Evolutionary conservation across 768 basidiomycete genomes (phyloP), one percentile per base, ranked within the genome.

Genomic region (Amanita brunnescens): DNA sequence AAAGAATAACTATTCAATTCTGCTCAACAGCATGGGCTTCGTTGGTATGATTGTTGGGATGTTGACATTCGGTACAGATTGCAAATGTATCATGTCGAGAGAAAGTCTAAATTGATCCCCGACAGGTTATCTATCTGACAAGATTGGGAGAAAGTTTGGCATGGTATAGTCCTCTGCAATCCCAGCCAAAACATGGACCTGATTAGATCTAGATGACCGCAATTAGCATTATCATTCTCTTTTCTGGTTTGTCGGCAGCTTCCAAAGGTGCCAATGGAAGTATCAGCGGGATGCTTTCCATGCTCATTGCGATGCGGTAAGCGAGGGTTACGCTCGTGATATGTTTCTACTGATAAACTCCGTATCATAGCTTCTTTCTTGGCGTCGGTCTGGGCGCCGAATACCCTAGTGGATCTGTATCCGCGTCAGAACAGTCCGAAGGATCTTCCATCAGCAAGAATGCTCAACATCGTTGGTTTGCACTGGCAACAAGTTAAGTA

Each of bases 341-440:
- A 39, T 6, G 4, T 12, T 16, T 29, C 20, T 12, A 35, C 30
- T 50, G 32, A 38, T 34, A 0, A 24, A 23, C 6, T 23, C 3
- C 39, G 13, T 21, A 5, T 3, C 49, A 39, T 32, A 90, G 90
- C 6, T 94, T 94, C 72, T 65, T 96, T 1, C 74, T 93, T 40
- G 94, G 94, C 33, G 85, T 94, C 49, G 92, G 92, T 20, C 76
- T 92, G 0, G 89, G 91, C 4, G 88, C 87, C 4, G 88, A 90
- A 64, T 94, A 94, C 57, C 93, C 93, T 6, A 90, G 89, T 55
- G 92, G 93, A 21, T 87, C 85, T 0, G 89, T 92, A 13, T 87
- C 91, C 4, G 86, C 85, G 6, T 85, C 89, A 1, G 94, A 96
- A 61, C 88, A 91, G 60, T 87, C 91, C 2, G 94, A 96, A 64